These are phyloP conservation scores for Gynochthodes officinalis DNA, from an alignment of 257 asterid species.

Conservation along the genomic window DNA sequence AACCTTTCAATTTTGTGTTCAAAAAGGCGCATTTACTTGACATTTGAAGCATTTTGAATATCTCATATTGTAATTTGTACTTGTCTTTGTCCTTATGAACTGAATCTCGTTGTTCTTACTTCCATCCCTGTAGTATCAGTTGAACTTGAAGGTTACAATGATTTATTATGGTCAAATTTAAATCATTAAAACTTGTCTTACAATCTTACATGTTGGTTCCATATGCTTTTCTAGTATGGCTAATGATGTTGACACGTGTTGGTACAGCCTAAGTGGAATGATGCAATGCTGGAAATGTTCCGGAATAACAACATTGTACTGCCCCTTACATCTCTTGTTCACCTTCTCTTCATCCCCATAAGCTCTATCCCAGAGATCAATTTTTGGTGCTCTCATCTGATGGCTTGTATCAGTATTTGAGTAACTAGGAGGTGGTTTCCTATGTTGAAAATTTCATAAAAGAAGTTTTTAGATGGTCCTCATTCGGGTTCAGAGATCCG, in stretches of 20 bases:
- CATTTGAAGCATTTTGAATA: background rate
- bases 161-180: too few relatives aligned
- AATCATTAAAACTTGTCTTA: background rate
- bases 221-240: conserved; percentile 23
- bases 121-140: too few relatives aligned
- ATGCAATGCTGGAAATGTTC: too few relatives aligned
- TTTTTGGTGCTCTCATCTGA: conserved; percentile 90
- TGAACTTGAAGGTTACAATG: background rate
- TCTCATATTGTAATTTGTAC: background rate
- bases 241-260: conserved; percentile 34
- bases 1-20: background rate
- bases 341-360: too few relatives aligned
- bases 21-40: background rate
- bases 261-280: conserved; percentile 78
- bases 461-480: too few relatives aligned
- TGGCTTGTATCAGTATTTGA: conserved; percentile 89
- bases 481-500: too few relatives aligned
- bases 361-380: conserved; percentile 76
- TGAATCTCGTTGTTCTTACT: too few relatives aligned
- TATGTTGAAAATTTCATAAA: too few relatives aligned
- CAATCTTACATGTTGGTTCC: conserved; percentile 14
- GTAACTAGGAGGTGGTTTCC: too few relatives aligned
- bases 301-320: too few relatives aligned
- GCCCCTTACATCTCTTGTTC: too few relatives aligned
- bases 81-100: too few relatives aligned